Base-by-base conservation (phyloP, 2,329 filamentous ascomycete species). In the Apiospora saccharicola region DNA sequence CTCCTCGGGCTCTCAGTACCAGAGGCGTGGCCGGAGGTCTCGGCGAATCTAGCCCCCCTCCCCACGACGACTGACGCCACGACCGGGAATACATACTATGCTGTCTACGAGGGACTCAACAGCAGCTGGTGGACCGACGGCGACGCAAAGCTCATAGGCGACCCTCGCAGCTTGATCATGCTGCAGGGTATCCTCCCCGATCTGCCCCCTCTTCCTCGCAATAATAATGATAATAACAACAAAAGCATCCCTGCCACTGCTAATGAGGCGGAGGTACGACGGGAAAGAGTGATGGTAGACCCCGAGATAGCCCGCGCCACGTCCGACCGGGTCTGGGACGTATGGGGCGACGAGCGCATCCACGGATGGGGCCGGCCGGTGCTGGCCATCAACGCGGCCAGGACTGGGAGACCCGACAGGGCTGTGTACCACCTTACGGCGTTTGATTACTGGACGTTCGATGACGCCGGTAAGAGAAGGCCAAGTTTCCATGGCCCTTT, bases 321-420 rank as follows among this genome's bases (percentile, higher is more conserved):
- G 0, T 81, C 83, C 0, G 78, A 82, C 12, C 82, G 81, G 73
- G 79, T 87, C 0, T 77, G 75, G 67, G 78, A 82, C 24, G 76
- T 81, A 0, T 87, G 85, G 85, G 79, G 82, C 10, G 82, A 86
- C 43, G 77, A 78, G 24, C 80, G 82, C 46, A 83, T 83, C 4
- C 84, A 81, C 8, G 85, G 85, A 0, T 87, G 85, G 86, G 85
- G 85, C 22, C 82, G 85, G 7, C 83, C 83, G 0, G 81, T 86
- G 71, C 71, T 87, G 26, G 85, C 85, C 0, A 86, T 87, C 75
- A 87, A 84, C 69, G 81, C 83, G 6, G 80, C 82, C 0, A 78
- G 82, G 14, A 77, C 86, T 22, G 83, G 84, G 0, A 81, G 85
- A n/a, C 78, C 79, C 0, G 81, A 85, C 19, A 76, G 82, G 1